Conservation (phyloP, 768 basidiomycete genomes). For the button mushroom (Agaricus bisporus) region DNA sequence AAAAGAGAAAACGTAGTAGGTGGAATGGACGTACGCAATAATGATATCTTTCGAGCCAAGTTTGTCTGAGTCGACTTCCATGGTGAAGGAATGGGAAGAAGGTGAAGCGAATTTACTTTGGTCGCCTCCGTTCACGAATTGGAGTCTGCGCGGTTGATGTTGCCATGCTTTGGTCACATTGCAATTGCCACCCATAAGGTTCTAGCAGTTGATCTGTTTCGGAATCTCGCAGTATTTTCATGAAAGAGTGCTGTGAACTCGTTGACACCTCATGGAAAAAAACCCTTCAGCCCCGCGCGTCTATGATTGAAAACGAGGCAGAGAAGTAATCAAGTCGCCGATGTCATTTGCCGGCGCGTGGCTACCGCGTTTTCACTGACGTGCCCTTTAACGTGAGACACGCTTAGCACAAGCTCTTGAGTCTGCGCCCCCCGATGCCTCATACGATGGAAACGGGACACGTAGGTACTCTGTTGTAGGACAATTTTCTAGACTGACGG, state of each 20-base stretch:
- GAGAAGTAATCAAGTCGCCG: background rate
- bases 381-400: no score
- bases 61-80: background rate
- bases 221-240: no score
- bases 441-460: background rate
- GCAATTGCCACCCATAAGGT: no score
- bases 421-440: background rate
- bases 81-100: background rate
- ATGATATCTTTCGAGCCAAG: slow-evolving; percentile 1
- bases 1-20: background rate
- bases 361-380: background rate
- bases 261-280: no score
- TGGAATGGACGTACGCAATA: slow-evolving; percentile 5
- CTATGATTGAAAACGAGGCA: background rate
- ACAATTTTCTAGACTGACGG: background rate
- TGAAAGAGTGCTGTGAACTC: no score
- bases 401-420: no score
- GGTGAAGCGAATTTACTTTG: background rate
- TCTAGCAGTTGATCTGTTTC: no score
- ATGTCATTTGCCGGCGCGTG: background rate
- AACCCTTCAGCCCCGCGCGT: slow-evolving; percentile 1
- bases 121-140: background rate
- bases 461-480: background rate
- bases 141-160: background rate
- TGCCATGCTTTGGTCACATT: no score